Percentiles rank a stretch among this genome's conserved stretches.
These are phyloP conservation scores for Polytrichum commune DNA, from an alignment of 225 moss, liverwort and hornwort genomes.

Conservation along the genomic window DNA sequence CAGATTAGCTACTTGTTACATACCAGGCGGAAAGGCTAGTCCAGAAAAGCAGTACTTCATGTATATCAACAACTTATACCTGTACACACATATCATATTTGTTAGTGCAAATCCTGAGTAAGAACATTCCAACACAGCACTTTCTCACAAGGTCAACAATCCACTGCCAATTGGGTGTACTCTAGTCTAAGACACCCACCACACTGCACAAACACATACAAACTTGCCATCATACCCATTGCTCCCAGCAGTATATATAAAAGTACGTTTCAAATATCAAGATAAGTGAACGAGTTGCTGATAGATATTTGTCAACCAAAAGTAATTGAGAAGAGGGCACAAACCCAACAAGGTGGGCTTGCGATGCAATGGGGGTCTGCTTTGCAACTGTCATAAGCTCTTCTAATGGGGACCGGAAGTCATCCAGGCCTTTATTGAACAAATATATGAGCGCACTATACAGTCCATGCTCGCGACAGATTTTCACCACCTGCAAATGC, in stretches of 20 bases:
- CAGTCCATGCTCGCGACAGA: constrained; percentile 94
- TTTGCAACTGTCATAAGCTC: constrained; percentile 94
- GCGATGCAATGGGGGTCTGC: constrained; percentile 51
- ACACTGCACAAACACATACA: no score
- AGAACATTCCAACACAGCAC: no score
- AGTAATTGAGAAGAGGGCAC: constrained; percentile 17
- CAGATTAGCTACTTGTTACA: not conserved
- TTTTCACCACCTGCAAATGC: constrained; percentile 78
- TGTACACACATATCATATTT: constrained; percentile 21
- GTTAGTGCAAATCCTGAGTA: no score
- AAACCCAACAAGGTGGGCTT: constrained; percentile 74
- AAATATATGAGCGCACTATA: constrained; percentile 98
- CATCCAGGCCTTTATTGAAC: constrained; percentile 95
- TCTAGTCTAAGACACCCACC: no score
- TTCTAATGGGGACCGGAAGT: constrained; percentile 93
- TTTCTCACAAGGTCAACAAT: no score
- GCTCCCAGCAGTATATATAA: no score
- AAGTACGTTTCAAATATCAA: no score
- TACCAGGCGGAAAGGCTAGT: constrained; percentile 92
- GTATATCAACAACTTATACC: constrained; percentile 95
- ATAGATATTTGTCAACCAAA: constrained; percentile 3
- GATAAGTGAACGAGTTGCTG: no score
- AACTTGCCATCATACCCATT: no score
- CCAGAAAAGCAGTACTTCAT: constrained; percentile 94
- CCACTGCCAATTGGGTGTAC: no score